A percentile compares a stretch with the other conserved stretches of the same genome.
Conservation (phyloP, 305 asterid genomes). For the Rubia balearica region DNA sequence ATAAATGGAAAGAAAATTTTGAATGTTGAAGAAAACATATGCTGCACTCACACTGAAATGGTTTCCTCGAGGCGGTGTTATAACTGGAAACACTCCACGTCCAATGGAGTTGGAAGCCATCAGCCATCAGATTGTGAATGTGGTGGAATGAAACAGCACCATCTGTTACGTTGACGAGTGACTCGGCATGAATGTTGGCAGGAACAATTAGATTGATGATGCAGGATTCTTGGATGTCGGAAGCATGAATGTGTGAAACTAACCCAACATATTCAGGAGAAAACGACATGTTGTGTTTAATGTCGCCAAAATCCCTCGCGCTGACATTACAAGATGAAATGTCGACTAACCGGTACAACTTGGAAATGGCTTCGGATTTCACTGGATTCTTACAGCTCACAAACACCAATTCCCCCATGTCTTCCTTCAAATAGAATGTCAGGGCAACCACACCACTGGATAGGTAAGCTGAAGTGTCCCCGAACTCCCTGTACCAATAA, state of each 20-base stretch:
- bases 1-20: background rate
- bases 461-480: too few relatives aligned
- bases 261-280: conserved; percentile 1
- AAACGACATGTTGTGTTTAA: background rate
- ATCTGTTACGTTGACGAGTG: background rate
- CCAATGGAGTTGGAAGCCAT: background rate
- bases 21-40: background rate
- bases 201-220: conserved; percentile 4
- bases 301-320: background rate
- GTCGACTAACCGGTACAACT: background rate
- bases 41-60: conserved; percentile 8
- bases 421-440: background rate
- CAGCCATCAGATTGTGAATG: conserved; percentile 1
- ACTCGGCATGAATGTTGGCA: background rate
- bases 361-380: background rate
- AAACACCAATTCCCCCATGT: background rate
- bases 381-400: conserved; percentile 8
- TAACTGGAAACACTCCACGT: background rate
- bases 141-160: background rate
- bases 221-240: conserved; percentile 10
- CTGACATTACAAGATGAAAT: background rate
- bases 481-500: background rate
- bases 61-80: background rate
- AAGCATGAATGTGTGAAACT: background rate
- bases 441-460: too few relatives aligned